Evolutionary conservation across 2,329 filamentous ascomycete species (phyloP).

Genomic region (Ustulina deusta): DNA sequence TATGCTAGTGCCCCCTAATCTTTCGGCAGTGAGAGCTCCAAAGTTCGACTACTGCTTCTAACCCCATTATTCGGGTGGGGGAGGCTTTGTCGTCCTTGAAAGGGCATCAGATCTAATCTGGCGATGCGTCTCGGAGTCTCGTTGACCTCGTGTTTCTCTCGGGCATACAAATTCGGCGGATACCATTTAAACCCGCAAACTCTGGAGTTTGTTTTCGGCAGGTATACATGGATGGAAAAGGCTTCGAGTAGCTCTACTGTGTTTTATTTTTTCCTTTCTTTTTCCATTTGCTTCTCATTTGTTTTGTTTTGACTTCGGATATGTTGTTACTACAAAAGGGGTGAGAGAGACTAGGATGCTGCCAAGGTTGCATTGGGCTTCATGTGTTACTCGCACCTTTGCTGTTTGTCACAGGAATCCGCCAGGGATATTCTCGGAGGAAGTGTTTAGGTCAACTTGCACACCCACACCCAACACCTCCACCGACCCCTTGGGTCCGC

Average conservation of each 20-base stretch:
- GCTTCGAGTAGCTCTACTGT: constrained; percentile 49
- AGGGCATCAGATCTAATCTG: constrained; percentile 40
- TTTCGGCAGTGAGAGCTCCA: constrained; percentile 36
- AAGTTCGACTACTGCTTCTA: constrained; percentile 42
- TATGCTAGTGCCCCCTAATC: constrained; percentile 56
- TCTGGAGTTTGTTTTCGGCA: constrained; percentile 51
- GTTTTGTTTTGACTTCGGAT: constrained; percentile 35
- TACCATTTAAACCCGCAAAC: constrained; percentile 50
- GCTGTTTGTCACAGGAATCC: constrained; percentile 42
- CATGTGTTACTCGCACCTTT: constrained; percentile 39
- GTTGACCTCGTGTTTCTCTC: constrained; percentile 46
- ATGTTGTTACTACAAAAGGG: constrained; percentile 37
- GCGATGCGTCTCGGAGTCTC: constrained; percentile 39
- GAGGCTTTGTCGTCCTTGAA: constrained; percentile 38
- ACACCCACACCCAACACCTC: constrained; percentile 36
- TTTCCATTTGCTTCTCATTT: constrained; percentile 26
- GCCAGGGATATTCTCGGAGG: constrained; percentile 42
- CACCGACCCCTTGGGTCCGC: constrained; percentile 46
- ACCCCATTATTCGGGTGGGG: constrained; percentile 46
- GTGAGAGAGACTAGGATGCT: constrained; percentile 38
- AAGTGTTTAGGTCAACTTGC: constrained; percentile 44
- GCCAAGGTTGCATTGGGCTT: constrained; percentile 42
- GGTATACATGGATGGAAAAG: constrained; percentile 53
- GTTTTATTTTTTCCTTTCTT: constrained; percentile 37
- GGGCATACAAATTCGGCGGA: constrained; percentile 49